phyloP scores from a whole-genome alignment of 148 eudicot genomes.

The Cornus controversa region DNA sequence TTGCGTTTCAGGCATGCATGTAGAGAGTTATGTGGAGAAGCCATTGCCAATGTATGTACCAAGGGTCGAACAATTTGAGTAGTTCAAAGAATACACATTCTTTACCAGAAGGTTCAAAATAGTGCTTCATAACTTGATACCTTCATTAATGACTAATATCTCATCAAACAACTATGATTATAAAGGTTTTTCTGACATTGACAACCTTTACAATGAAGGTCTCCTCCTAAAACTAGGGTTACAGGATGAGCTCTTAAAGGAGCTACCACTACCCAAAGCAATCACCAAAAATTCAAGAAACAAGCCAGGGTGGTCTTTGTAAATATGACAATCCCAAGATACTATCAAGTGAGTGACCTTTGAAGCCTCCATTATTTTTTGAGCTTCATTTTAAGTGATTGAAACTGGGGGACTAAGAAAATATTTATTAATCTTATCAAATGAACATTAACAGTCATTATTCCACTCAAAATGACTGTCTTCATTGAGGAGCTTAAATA shows the following conservation, averaged over 20 bases:
- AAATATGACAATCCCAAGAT: conserved; percentile 82
- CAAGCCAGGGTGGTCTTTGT: conserved; percentile 64
- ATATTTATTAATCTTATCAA: too few relatives aligned
- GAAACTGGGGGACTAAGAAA: too few relatives aligned
- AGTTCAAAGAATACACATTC: conserved; percentile 66
- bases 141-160: conserved; percentile 66
- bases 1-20: conserved; percentile 39
- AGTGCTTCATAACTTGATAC: conserved; percentile 77
- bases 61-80: conserved; percentile 91
- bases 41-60: conserved; percentile 86
- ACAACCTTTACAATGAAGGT: conserved; percentile 80
- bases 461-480: too few relatives aligned
- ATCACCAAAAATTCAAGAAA: conserved; percentile 53
- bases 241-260: conserved; percentile 70
- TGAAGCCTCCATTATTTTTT: too few relatives aligned
- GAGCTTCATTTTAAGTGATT: too few relatives aligned
- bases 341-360: conserved; percentile 69
- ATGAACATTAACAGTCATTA: too few relatives aligned
- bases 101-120: conserved; percentile 78
- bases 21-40: conserved; percentile 90
- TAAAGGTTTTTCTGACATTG: conserved; percentile 74
- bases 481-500: too few relatives aligned
- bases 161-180: conserved; percentile 79
- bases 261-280: conserved; percentile 53
- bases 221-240: conserved; percentile 64